Base-by-base conservation (phyloP, 768 basidiomycete species). In the Gelatoporia subvermispora region DNA sequence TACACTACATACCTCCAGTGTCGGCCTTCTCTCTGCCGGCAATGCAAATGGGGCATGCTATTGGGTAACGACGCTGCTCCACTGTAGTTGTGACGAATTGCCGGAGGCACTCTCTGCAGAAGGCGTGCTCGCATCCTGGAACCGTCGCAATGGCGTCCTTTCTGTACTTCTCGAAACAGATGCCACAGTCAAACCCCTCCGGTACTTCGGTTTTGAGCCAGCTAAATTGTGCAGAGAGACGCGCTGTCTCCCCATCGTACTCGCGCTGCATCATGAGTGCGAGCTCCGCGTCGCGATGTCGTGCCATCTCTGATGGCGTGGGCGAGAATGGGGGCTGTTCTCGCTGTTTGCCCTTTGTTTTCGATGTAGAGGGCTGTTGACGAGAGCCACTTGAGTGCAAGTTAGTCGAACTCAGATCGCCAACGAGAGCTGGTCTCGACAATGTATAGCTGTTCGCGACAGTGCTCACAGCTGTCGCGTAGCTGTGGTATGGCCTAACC, bases 41-140 rank as follows among this genome's bases (percentile, higher is more conserved):
- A 13, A 67, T 62, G 50, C 85, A 87, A 25, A 73, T 55, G 1
- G 84, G 85, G 60, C 84, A 86, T 11, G 75, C 57, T 24, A 86
- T 76, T 3, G 84, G 84, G 41, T 74, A 84, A 9, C 71, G 72
- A 45, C 71, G 72, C 34, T 80, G 78, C 15, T 68, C 65, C 17
- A 85, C 67, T 61, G 75, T 76, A 4, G 72, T 65, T 24, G 54
- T 55, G 11, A 76, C 64, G 43, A 77, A 73, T 3, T 50, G 52
- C 46, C 60, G 65, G 42, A 84, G 51, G 56, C 85, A 86, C 2
- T 65, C 58, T 43, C 77, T 67, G 61, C 85, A 86, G 58, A 78
- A 76, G 15, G 50, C 51, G 56, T 86, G 83, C 10, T 54, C 53
- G 52, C 84, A 86, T 2, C 23, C 60, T 8, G 64, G 69, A 15